Base-by-base conservation (phyloP, 257 asterid species). In the Ophiorrhiza pumila region DNA sequence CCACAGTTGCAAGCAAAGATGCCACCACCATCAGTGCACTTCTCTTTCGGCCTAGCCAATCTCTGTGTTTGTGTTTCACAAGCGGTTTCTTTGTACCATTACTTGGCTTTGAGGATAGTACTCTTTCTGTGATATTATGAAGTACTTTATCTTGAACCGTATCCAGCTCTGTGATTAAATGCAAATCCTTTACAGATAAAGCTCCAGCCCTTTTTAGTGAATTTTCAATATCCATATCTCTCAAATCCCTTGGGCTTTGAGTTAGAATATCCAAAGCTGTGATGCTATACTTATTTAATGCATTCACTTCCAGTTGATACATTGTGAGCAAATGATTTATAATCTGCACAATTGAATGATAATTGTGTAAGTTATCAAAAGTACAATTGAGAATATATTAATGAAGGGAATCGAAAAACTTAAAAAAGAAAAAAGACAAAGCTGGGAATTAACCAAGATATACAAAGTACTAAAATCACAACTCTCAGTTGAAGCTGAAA, bases 11-110 rank as follows among this genome's bases (percentile, higher is more conserved):
- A 2, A 78, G 76, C 39, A 79, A 66, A 15, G 86, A 83, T 52
- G 86, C 86, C 17, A 83, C 86, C n/a, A 83, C 81, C 86, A 79
- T 74, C 43, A 79, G 2, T 5, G 81, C 82, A 10, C 78, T 83
- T 49, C 82, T 34, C 58, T 83, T 77, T 58, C 80, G 41, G 23
- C 76, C 80, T 9, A 79, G 23, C 84, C 86, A 83, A 71, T 83
- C 87, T 0, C 74, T 75, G 76, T 75, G 82, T 74, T 65, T 73
- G 65, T 72, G 74, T 73, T 76, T 66, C 27, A 5, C 65, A 2
- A 57, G 22, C 12, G 70, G 50, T 61, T 71, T 79, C 53, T 72
- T 69, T 29, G 17, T 20, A 41, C 43, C 60, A 18, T 0, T 53
- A 69, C 32, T 62, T 39, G 29, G 47, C 50, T 45, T 68, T 65